Conservation (phyloP, 2,329 filamentous ascomycete species). For the Fusarium brevicatenulatum region DNA sequence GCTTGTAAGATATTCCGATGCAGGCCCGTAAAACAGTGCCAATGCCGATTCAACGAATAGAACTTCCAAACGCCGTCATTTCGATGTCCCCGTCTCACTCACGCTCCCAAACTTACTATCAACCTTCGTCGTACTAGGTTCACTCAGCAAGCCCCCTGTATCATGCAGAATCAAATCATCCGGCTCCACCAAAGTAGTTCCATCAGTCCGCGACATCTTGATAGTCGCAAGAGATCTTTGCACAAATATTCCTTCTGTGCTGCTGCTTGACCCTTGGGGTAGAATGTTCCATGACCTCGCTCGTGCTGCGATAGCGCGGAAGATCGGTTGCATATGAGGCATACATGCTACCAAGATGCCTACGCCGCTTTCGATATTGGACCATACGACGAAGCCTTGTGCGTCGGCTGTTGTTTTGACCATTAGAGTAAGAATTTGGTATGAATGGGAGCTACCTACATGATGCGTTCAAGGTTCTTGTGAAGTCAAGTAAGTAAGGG, state of each 20-base stretch:
- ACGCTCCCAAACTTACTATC: not conserved
- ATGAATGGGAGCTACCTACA: not conserved
- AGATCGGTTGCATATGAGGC: not conserved
- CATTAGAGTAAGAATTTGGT: not conserved
- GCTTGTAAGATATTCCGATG: not conserved
- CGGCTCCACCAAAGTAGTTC: not conserved
- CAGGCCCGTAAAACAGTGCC: accelerated
- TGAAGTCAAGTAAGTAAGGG: not conserved
- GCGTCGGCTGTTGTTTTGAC: not conserved
- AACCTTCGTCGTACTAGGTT: accelerated
- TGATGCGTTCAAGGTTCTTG: not conserved
- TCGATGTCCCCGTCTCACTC: not conserved
- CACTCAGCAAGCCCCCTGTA: not conserved
- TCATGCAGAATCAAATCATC: not conserved
- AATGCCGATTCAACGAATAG: accelerated
- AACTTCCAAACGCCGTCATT: not conserved
- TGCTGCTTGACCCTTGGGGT: not conserved
- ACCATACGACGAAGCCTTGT: constrained; percentile 9
- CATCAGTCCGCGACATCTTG: not conserved
- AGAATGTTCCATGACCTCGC: not conserved
- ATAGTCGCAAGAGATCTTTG: not conserved
- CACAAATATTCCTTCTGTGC: not conserved
- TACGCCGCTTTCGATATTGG: not conserved
- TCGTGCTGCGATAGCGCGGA: not conserved
- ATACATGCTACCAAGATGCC: constrained; percentile 7